Evolutionary conservation across 306 rosid genomes (phyloP).

Genomic region (Lathyrus tuberosus): DNA sequence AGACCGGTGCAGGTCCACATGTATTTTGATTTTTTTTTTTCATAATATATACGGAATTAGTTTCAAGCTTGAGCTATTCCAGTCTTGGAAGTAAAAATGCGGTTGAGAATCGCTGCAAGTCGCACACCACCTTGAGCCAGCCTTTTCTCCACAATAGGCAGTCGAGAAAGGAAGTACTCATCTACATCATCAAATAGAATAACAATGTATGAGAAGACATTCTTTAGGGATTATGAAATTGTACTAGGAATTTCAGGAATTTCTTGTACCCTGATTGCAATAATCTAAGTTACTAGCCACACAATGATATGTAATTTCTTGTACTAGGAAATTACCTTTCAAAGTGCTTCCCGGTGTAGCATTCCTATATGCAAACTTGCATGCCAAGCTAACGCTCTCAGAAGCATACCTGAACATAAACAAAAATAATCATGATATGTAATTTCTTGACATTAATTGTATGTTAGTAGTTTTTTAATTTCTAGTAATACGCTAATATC

Average conservation of each 20-base stretch:
- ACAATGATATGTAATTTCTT: too few species aligned
- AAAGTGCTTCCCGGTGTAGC: too few species aligned
- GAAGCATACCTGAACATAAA: conserved; percentile 52
- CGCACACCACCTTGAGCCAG: conserved; percentile 83
- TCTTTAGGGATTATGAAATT: neutral
- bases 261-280: neutral
- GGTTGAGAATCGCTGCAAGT: conserved; percentile 74
- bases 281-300: conserved; percentile 2
- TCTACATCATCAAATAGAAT: conserved; percentile 46
- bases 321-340: conserved; percentile 54
- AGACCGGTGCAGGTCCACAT: too few species aligned
- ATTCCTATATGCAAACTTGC: too few species aligned
- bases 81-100: conserved; percentile 50
- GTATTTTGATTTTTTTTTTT: too few species aligned
- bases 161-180: conserved; percentile 74
- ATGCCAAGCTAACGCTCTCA: too few species aligned
- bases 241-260: too few species aligned
- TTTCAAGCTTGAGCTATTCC: conserved; percentile 56
- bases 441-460: conserved; percentile 8
- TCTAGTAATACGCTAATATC: conserved; percentile 10
- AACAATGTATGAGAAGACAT: conserved; percentile 19
- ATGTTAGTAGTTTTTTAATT: neutral
- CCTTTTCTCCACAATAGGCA: conserved; percentile 84
- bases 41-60: neutral
- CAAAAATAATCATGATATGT: conserved; percentile 35